Base-by-base conservation (phyloP, 495 filamentous ascomycete species). In the Tuber aestivum region DNA sequence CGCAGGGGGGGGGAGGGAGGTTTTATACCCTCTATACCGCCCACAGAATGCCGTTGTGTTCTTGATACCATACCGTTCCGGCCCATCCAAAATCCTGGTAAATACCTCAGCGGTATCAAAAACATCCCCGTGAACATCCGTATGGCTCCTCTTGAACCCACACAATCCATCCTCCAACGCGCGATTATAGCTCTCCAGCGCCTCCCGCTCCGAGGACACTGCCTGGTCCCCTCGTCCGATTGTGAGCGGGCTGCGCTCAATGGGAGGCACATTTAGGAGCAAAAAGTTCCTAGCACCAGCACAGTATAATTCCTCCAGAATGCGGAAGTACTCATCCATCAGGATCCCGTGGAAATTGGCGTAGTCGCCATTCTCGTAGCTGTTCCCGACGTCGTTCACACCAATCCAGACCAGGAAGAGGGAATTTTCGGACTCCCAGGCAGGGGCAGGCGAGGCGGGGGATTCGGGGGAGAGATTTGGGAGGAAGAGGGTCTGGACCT, bases 391-490 rank as follows among this genome's bases (percentile, higher is more conserved):
- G 78, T 95, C 93, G 76, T 95, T 95, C 77, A 95, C 90, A 45
- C 93, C 92, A 72, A 94, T 91, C 87, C 90, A 95, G 68, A 92
- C 84, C 4, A 87, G 88, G 83, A 93, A 92, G 41, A 94, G 85
- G 0, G 87, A 85, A 75, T 92, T 85, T 10, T 85, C 80, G 3
- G 88, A 85, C 18, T 85, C 87, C 92, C 92, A 94, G 4, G 87
- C 85, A 27, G 88, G 88, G 71, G 80, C 81, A 6, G 72, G 74
- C 7, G 87, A 83, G 41, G 78, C 72, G 0, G 80, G 75, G 21
- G 84, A 80, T 20, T 85, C 82, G 32, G 77, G 79, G 44, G 80
- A 83, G 56, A 86, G 87, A 69, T 86, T 87, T 14, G 84, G 86
- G 18, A 87, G 77, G 73, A 87, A 86, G 70, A 87, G 85, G 50